A percentile compares a stretch with the other conserved stretches of the same genome.
Conservation (phyloP, 176 grass and related monocot species). For the bread wheat (Triticum aestivum) region DNA sequence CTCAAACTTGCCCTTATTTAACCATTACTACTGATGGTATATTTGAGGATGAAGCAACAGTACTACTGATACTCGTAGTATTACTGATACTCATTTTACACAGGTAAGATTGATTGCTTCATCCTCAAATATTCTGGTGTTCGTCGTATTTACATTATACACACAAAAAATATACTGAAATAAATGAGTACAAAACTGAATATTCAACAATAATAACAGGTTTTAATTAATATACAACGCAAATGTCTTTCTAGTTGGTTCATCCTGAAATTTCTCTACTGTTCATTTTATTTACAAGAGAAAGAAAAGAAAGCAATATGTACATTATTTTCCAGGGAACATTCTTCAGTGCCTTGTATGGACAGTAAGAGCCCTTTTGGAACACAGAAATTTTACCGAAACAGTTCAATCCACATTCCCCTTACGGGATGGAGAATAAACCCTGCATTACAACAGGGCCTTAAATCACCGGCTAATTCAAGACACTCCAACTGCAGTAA, state of each 20-base stretch:
- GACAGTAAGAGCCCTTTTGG: neutral
- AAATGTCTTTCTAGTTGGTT: neutral
- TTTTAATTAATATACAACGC: neutral
- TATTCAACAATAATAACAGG: neutral
- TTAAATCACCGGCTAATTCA: neutral
- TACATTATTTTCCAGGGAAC: conserved; percentile 24
- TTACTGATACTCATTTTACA: too few relatives aligned
- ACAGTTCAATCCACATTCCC: neutral
- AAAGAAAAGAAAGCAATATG: neutral
- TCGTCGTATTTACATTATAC: conserved; percentile 17
- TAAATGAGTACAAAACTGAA: neutral
- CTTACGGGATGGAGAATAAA: neutral
- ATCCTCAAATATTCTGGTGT: neutral
- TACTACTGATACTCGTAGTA: too few relatives aligned
- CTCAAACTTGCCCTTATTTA: neutral
- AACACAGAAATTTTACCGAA: neutral
- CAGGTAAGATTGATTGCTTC: neutral
- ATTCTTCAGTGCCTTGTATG: neutral
- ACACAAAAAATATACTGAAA: neutral
- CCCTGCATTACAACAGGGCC: neutral
- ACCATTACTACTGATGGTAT: too few relatives aligned
- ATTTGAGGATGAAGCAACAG: too few relatives aligned
- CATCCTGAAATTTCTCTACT: neutral
- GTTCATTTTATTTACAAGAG: conserved; percentile 27
- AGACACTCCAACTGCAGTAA: neutral